Conservation (phyloP, 2,329 filamentous ascomycete species). For the Hortaea sp. region DNA sequence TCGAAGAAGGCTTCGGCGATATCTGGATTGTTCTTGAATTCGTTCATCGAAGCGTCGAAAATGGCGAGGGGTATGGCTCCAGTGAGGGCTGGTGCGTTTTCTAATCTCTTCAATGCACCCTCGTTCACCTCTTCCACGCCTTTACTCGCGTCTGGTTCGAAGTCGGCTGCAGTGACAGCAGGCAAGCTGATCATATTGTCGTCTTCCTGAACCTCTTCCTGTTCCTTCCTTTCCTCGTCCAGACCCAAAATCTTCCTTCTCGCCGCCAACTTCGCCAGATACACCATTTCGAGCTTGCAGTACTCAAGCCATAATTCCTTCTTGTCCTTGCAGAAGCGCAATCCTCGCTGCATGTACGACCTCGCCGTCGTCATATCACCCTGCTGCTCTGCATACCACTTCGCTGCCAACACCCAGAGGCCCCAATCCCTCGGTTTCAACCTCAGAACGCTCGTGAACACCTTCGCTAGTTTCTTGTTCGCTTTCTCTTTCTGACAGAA, state of each 20-base stretch:
- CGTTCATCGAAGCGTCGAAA: conserved; percentile 74
- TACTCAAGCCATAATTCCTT: conserved; percentile 79
- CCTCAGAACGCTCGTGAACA: conserved; percentile 60
- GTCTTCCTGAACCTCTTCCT: conserved; percentile 28
- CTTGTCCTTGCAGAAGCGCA: conserved; percentile 75
- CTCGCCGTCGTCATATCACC: conserved; percentile 82
- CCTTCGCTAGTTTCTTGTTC: conserved; percentile 49
- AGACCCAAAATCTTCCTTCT: conserved; percentile 59
- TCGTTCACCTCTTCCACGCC: conserved; percentile 40
- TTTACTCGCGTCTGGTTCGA: conserved; percentile 45
- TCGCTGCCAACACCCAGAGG: conserved; percentile 77
- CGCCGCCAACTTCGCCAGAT: conserved; percentile 69
- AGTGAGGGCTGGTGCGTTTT: conserved; percentile 68
- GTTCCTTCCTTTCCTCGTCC: conserved; percentile 37
- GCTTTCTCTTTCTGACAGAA: conserved; percentile 62
- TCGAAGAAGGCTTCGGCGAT: conserved; percentile 71
- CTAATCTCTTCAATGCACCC: conserved; percentile 52
- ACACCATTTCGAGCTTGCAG: conserved; percentile 83
- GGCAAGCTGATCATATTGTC: conserved; percentile 50
- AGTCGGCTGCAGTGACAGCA: conserved; percentile 51
- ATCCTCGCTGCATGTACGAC: conserved; percentile 77
- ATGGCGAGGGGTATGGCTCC: conserved; percentile 92
- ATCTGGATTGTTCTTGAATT: conserved; percentile 56
- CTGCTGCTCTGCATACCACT: conserved; percentile 64
- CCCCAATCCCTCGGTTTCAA: conserved; percentile 76